These are phyloP conservation scores for Boletus subcaerulescens DNA, from an alignment of 768 basidiomycete species.

Conservation along the genomic window DNA sequence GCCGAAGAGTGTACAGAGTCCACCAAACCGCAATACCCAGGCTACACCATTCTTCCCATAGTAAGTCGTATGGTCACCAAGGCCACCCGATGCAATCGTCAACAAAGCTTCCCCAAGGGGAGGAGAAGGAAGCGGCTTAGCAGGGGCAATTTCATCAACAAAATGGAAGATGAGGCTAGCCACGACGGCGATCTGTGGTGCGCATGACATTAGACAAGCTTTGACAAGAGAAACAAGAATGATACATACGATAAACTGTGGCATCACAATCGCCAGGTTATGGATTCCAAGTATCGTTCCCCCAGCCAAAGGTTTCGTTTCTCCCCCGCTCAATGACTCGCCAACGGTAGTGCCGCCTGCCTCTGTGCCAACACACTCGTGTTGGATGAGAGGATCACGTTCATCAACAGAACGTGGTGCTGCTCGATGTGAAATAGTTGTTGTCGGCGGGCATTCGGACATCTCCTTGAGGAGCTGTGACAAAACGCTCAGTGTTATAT, in stretches of 20 bases:
- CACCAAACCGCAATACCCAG: constrained; percentile 93
- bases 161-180: constrained; percentile 82
- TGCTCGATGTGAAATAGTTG: constrained; percentile 12
- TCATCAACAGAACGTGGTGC: constrained; percentile 35
- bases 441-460: constrained; percentile 32
- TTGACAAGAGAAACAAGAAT: neutral
- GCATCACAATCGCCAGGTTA: constrained; percentile 92
- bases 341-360: constrained; percentile 39
- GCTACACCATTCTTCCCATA: constrained; percentile 86
- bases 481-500: neutral
- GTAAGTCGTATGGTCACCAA: constrained; percentile 53
- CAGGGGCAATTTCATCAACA: constrained; percentile 52
- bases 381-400: constrained; percentile 56
- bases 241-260: constrained; percentile 82
- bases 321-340: constrained; percentile 14
- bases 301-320: constrained; percentile 61
- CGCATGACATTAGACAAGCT: neutral
- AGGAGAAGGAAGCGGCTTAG: constrained; percentile 15
- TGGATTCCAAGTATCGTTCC: constrained; percentile 94
- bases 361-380: constrained; percentile 44
- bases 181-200: constrained; percentile 73
- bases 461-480: constrained; percentile 73
- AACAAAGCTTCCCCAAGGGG: constrained; percentile 35
- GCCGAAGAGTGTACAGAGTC: constrained; percentile 77
- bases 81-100: constrained; percentile 15